phyloP scores from a whole-genome alignment of 805 yeast genomes.

The Saccharomycopsis lassenensis region DNA sequence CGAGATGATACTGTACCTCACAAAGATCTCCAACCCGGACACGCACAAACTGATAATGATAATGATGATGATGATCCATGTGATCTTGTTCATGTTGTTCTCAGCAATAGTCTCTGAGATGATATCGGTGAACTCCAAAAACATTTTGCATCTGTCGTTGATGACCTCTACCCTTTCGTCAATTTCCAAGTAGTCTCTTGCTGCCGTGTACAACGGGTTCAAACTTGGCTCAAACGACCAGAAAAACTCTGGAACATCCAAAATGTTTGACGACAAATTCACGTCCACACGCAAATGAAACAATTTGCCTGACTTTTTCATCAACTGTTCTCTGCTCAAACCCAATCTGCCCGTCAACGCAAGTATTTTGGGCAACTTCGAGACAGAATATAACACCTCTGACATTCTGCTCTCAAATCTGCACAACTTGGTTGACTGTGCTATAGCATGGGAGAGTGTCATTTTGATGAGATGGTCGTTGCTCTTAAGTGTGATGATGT shows the following conservation, averaged over 20 bases:
- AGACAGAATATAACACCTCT: conserved; percentile 67
- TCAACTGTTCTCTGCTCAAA: conserved; percentile 68
- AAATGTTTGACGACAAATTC: conserved; percentile 76
- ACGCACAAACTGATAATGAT: conserved; percentile 72
- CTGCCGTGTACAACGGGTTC: conserved; percentile 83
- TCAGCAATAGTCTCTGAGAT: conserved; percentile 93
- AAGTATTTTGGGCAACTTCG: conserved; percentile 79
- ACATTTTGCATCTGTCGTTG: conserved; percentile 89
- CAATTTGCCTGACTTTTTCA: conserved; percentile 81
- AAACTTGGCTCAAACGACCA: conserved; percentile 95
- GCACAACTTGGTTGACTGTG: conserved; percentile 88
- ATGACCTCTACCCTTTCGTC: conserved; percentile 90
- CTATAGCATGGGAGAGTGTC: conserved; percentile 92
- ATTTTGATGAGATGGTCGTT: conserved; percentile 90
- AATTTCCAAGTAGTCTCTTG: conserved; percentile 86
- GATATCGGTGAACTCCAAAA: conserved; percentile 85
- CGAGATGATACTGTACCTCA: conserved; percentile 41
- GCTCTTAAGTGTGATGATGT: conserved; percentile 80
- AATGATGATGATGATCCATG: conserved; percentile 79
- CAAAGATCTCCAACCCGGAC: conserved; percentile 57
- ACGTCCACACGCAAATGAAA: conserved; percentile 91
- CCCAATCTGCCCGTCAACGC: conserved; percentile 88
- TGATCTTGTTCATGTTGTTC: conserved; percentile 80
- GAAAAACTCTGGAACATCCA: conserved; percentile 93
- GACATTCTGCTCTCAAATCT: conserved; percentile 89